Percentiles rank a stretch among this genome's conserved stretches.
phyloP scores from a whole-genome alignment of 202 grass and related monocot species.

The Elaeis oleifera region DNA sequence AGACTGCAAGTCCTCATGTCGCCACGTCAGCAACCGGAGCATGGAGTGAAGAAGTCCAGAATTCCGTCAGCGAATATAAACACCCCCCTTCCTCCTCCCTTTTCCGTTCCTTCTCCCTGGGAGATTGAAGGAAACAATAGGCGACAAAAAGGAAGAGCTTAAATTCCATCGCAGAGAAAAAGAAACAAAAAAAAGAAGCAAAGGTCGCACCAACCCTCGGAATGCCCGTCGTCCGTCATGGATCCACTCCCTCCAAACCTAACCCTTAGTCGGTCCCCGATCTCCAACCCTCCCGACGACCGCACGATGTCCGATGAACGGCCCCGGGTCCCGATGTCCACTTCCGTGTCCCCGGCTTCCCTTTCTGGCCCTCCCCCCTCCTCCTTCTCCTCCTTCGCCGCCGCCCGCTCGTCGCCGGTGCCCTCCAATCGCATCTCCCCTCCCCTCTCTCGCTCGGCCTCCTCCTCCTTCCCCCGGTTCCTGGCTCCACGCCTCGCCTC shows the following conservation, averaged over 20 bases:
- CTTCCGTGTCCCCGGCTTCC: not conserved
- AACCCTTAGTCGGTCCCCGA: not conserved
- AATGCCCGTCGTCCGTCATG: not conserved
- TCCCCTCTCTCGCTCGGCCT: slow-evolving; percentile 20
- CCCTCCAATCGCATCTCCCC: slow-evolving; percentile 6
- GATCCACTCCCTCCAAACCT: not conserved
- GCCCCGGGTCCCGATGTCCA: slow-evolving; percentile 13
- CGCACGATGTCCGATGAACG: slow-evolving; percentile 13
- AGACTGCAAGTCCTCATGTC: no score
- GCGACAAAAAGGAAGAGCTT: no score
- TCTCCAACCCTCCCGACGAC: not conserved
- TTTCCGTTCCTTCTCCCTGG: no score
- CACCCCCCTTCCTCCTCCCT: no score
- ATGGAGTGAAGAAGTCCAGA: no score
- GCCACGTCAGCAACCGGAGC: no score
- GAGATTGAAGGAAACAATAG: no score
- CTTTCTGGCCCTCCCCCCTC: not conserved
- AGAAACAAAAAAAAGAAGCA: no score
- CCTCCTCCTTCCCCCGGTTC: slow-evolving; percentile 5
- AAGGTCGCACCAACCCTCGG: not conserved
- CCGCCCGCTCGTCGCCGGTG: slow-evolving; percentile 9
- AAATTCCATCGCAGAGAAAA: no score
- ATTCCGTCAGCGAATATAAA: no score
- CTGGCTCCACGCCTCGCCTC: slow-evolving; percentile 10
- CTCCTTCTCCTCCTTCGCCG: slow-evolving; percentile 8